Percentiles rank a stretch among this genome's conserved stretches.
Conservation (phyloP, 78 protist genomes). For the Corallochytrium limacisporum region DNA sequence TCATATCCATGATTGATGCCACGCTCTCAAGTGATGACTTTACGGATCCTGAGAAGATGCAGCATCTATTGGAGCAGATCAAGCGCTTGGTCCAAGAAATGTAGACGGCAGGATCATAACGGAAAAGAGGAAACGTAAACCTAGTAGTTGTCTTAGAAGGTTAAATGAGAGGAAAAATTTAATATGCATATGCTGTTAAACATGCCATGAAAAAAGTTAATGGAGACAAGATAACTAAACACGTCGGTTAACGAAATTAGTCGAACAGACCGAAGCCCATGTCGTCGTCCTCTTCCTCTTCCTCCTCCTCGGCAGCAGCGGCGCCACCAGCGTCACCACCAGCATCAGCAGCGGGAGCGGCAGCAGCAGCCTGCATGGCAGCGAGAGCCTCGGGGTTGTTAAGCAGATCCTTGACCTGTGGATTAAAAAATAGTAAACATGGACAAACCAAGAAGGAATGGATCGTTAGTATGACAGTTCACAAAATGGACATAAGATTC, state of each 20-base stretch:
- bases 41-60: too few relatives aligned
- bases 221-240: too few relatives aligned
- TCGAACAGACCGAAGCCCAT: constrained; percentile 22
- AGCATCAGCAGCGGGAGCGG: constrained; percentile 22
- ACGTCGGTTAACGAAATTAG: background rate
- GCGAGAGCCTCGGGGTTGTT: constrained; percentile 23
- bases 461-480: background rate
- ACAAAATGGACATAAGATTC: background rate
- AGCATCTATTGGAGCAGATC: too few relatives aligned
- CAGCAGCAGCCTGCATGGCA: constrained; percentile 27
- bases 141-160: too few relatives aligned
- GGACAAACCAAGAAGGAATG: background rate
- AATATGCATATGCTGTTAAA: background rate
- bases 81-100: background rate
- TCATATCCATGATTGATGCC: too few relatives aligned
- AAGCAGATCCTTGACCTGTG: constrained; percentile 22
- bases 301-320: constrained; percentile 7
- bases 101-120: too few relatives aligned
- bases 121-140: too few relatives aligned
- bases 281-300: background rate
- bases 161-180: background rate
- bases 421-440: background rate
- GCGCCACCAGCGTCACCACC: constrained; percentile 23
- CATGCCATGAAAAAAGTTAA: background rate
- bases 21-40: too few relatives aligned